phyloP scores from a whole-genome alignment of 768 basidiomycete genomes.

The Rhodotorula paludigena region DNA sequence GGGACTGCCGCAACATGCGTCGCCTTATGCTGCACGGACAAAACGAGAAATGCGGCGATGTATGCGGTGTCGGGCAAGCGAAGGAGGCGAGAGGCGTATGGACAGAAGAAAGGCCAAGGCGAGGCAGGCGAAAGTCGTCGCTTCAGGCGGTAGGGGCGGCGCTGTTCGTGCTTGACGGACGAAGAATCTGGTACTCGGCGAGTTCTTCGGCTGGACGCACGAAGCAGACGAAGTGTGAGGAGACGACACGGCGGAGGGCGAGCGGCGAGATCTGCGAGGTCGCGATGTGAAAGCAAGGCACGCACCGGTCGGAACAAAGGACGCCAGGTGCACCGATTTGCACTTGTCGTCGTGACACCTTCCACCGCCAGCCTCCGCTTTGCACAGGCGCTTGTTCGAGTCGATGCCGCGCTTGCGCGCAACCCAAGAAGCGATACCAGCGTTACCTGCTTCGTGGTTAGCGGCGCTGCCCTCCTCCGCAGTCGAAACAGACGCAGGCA shows the following conservation, averaged over 20 bases:
- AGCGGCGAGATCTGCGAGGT: neutral
- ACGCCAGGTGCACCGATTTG: conserved; percentile 2
- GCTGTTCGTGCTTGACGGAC: neutral
- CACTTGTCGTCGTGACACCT: conserved; percentile 19
- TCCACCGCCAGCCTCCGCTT: conserved; percentile 21
- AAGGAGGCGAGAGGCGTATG: too few relatives aligned
- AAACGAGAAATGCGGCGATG: too few relatives aligned
- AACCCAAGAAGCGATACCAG: conserved; percentile 23
- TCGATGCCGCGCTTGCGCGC: conserved; percentile 19
- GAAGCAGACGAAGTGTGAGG: neutral
- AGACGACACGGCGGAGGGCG: neutral
- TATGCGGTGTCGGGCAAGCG: too few relatives aligned
- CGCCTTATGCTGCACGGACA: too few relatives aligned
- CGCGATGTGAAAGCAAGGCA: neutral
- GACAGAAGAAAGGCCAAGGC: neutral
- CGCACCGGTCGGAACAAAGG: conserved; percentile 22
- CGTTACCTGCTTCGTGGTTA: neutral
- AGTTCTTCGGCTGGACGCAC: neutral
- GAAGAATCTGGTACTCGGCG: neutral
- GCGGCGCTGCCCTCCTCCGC: too few relatives aligned
- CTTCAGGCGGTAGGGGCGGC: neutral
- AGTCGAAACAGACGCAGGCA: neutral
- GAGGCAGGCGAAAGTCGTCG: too few relatives aligned
- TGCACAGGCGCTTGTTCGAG: conserved; percentile 12
- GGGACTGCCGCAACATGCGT: too few relatives aligned